Evolutionary conservation across 202 grass and related monocot genomes (phyloP).

Genomic region (Schoenoplectus tabernaemontani): DNA sequence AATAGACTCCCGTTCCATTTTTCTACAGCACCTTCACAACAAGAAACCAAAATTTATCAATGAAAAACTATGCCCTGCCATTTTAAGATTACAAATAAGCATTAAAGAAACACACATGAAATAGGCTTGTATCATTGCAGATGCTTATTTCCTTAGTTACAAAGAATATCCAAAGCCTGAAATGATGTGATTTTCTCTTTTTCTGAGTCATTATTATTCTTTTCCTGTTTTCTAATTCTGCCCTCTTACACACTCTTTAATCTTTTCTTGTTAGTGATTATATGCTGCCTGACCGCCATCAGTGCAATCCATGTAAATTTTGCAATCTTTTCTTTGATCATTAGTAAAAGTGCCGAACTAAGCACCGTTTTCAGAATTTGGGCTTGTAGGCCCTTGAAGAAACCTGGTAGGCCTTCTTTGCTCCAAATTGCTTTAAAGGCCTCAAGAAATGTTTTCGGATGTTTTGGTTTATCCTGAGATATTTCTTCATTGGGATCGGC

Average conservation of each 20-base stretch:
- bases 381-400: constrained; percentile 88
- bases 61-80: constrained; percentile 4
- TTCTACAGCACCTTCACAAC: no score
- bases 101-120: constrained; percentile 1
- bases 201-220: background rate
- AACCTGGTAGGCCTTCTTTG: constrained; percentile 80
- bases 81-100: constrained; percentile 5
- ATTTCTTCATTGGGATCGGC: constrained; percentile 45
- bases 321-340: constrained; percentile 99
- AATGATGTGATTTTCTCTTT: background rate
- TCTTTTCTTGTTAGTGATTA: constrained; percentile 64
- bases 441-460: constrained; percentile 60
- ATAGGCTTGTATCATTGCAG: background rate
- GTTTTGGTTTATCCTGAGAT: constrained; percentile 31
- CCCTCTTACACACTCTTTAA: constrained; percentile 38
- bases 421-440: constrained; percentile 80
- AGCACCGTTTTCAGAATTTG: constrained; percentile 97
- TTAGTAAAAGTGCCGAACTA: constrained; percentile 90
- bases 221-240: background rate
- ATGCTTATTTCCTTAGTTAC: constrained; percentile 20
- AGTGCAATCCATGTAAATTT: constrained; percentile 82
- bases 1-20: background rate
- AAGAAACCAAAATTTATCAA: constrained; percentile 6
- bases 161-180: constrained; percentile 20
- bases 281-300: constrained; percentile 55